Evolutionary conservation across 2,329 filamentous ascomycete genomes (phyloP), one percentile per base, ranked within the genome.

Genomic region (Phaeophleospora eucalypticola): DNA sequence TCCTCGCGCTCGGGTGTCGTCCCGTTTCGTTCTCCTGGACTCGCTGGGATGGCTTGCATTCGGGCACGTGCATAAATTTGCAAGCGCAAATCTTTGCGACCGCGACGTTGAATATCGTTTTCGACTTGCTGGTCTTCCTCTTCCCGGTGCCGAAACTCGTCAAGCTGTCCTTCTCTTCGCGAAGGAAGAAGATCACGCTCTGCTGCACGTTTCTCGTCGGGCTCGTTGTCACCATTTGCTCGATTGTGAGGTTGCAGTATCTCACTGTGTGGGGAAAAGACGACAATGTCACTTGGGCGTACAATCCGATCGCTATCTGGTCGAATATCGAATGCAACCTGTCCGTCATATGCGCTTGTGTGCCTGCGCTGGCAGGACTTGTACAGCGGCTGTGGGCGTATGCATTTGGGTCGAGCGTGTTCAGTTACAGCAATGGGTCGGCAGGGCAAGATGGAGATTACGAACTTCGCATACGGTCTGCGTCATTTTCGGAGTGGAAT

Each of bases 161-260:
- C 20, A 34, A 34, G 29, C 41, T 48, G n/a, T 33, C 35, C 15
- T 43, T 44, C 36, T 24, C 48, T 3, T 44, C 45, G 1, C 18
- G 10, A 4, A 24, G 29, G 17, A 49, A 51, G 38, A 53, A 53
- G 19, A 16, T 38, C 10, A 41, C 45, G 3, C 44, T 48, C 9
- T 38, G 33, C 9, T 19, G 21, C 1, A 46, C 46, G 8, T 53
- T 53, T 35, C 44, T 53, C 20, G 41, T 54, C 19, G 52, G 53
- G 16, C 39, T 57, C 3, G 54, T 54, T 27, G 53, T 53, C 45
- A 57, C 53, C 1, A 32, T 38, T 8, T 58, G 56, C 49, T 47
- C 41, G 35, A 38, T 53, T 6, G 27, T 53, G 14, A 43, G 56
- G 9, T 38, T 57, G 6, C 19, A 36, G 4, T 51, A 45, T 21